Percentiles rank a stretch among this genome's conserved stretches.
These are phyloP conservation scores for Pseudocercospora vitis DNA, from an alignment of 2,329 filamentous ascomycete species.

Conservation along the genomic window DNA sequence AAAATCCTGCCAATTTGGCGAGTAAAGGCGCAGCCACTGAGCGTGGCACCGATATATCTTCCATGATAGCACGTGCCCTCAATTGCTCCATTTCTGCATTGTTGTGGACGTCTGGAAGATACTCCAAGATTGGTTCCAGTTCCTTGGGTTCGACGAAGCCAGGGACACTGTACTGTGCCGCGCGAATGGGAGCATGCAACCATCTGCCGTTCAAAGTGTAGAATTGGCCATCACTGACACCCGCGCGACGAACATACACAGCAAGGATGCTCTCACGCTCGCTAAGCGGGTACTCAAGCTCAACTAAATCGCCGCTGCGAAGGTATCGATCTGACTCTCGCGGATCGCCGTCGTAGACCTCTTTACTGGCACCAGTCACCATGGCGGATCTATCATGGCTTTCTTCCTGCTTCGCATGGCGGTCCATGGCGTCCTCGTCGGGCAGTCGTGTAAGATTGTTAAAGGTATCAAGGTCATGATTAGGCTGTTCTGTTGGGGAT, in stretches of 20 bases:
- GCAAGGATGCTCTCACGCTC: conserved; percentile 48
- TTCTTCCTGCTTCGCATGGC: conserved; percentile 28
- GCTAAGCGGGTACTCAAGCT: conserved; percentile 39
- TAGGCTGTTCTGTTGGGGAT: conserved; percentile 23
- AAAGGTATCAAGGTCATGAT: conserved; percentile 29
- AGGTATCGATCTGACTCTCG: conserved; percentile 42
- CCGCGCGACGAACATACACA: conserved; percentile 46
- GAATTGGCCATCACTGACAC: conserved; percentile 42
- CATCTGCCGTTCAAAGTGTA: conserved; percentile 54
- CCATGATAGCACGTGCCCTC: conserved; percentile 39
- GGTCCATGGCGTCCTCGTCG: conserved; percentile 31
- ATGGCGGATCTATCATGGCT: conserved; percentile 24
- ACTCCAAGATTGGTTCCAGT: conserved; percentile 50
- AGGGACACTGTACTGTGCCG: conserved; percentile 52
- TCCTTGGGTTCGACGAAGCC: conserved; percentile 48
- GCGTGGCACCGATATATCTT: conserved; percentile 47
- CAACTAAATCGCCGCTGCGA: conserved; percentile 51
- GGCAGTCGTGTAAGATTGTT: conserved; percentile 36
- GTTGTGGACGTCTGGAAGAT: conserved; percentile 49
- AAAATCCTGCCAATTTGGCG: conserved; percentile 46
- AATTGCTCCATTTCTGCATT: conserved; percentile 34
- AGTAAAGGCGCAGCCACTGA: conserved; percentile 48
- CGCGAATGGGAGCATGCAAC: conserved; percentile 41
- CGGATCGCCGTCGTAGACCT: conserved; percentile 33
- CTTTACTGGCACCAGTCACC: conserved; percentile 27